phyloP scores from a whole-genome alignment of 306 rosid genomes.

The Cyclanthera cordifolia region DNA sequence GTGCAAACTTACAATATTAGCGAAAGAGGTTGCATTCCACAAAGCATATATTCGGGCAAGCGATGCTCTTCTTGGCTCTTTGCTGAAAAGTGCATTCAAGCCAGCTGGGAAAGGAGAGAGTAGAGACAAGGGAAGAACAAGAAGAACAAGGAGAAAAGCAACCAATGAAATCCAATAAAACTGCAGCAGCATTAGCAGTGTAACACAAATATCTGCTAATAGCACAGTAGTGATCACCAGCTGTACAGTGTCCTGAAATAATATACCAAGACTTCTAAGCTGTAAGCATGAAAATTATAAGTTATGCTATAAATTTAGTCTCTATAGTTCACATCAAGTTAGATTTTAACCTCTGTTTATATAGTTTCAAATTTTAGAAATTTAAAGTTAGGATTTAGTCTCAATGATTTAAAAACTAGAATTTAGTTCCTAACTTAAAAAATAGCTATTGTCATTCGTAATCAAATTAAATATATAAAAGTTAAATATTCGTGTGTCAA shows the following conservation, averaged over 20 bases:
- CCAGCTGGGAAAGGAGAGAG: conserved; percentile 97
- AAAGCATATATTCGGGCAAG: conserved; percentile 82
- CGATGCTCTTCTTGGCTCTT: conserved; percentile 83
- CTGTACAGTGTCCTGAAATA: conserved; percentile 80
- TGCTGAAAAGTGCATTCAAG: conserved; percentile 86
- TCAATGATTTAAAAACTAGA: too few relatives aligned
- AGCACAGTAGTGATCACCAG: conserved; percentile 67
- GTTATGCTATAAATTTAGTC: too few relatives aligned
- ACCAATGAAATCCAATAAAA: conserved; percentile 94
- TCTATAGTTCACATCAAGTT: too few relatives aligned
- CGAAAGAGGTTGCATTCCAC: conserved; percentile 90
- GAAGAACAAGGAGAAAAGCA: conserved; percentile 78
- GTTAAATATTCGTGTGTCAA: too few relatives aligned
- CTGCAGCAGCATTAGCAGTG: conserved; percentile 85
- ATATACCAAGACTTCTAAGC: conserved; percentile 1
- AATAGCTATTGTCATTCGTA: too few relatives aligned
- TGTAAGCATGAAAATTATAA: conserved; percentile 4
- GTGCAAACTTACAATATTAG: conserved; percentile 60
- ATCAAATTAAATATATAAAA: too few relatives aligned
- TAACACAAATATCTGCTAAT: conserved; percentile 74
- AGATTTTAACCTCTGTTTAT: too few relatives aligned
- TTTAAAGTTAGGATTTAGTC: too few relatives aligned
- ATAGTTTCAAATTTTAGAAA: too few relatives aligned
- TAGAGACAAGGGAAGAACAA: conserved; percentile 80
- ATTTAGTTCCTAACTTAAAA: too few relatives aligned